These are phyloP conservation scores for Lichtheimia hyalospora DNA, from an alignment of 371 early-diverging fungal genomes.

Conservation along the genomic window DNA sequence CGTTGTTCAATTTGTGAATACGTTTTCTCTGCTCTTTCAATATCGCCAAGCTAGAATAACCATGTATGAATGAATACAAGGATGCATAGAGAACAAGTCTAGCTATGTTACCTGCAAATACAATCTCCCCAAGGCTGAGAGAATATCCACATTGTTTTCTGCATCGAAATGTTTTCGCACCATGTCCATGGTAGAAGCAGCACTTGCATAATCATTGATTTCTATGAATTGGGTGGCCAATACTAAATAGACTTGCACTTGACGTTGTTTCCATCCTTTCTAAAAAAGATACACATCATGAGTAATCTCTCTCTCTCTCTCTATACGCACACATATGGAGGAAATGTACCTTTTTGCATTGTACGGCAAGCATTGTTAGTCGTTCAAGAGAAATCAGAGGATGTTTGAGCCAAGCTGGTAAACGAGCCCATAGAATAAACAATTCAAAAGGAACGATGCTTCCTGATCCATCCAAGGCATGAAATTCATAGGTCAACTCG, in stretches of 20 bases:
- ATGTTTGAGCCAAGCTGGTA: conserved; percentile 55
- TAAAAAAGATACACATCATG: background rate
- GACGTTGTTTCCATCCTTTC: conserved; percentile 42
- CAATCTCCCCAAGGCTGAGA: conserved; percentile 54
- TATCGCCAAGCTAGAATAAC: conserved; percentile 40
- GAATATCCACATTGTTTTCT: conserved; percentile 39
- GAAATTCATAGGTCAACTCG: conserved; percentile 44
- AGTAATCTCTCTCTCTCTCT: too few relatives aligned
- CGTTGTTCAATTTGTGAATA: conserved; percentile 38
- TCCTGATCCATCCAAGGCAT: conserved; percentile 24
- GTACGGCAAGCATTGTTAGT: conserved; percentile 48
- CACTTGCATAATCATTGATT: conserved; percentile 48
- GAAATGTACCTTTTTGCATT: conserved; percentile 44
- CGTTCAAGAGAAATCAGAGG: conserved; percentile 50
- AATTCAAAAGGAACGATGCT: conserved; percentile 60
- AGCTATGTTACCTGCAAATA: conserved; percentile 47
- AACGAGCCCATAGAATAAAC: conserved; percentile 47
- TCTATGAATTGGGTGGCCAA: conserved; percentile 53
- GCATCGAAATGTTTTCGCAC: conserved; percentile 16
- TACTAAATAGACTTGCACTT: conserved; percentile 55
- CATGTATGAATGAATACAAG: background rate
- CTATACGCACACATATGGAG: background rate
- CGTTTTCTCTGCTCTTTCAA: conserved; percentile 38
- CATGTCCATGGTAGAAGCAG: conserved; percentile 37
- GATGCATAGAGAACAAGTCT: background rate